Base-by-base conservation (phyloP, 2,329 filamentous ascomycete species). In the Paraphoma chrysanthemicola region DNA sequence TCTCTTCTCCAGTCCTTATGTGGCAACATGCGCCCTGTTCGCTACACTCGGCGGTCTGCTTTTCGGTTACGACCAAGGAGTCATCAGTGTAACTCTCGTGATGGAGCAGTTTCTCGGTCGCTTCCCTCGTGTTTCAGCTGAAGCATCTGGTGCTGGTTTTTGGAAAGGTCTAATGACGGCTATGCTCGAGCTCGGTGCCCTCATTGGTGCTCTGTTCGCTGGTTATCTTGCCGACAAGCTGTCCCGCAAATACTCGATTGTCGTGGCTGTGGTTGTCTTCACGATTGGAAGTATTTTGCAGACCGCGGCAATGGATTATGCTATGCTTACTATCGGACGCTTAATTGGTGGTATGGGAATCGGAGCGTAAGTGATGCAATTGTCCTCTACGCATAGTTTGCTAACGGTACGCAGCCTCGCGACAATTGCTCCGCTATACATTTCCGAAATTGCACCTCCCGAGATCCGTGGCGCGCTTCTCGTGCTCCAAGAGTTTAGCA, bases 121-220 rank as follows among this genome's bases (percentile, higher is more conserved):
- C 1, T 84, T 84, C 51, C 74, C 79, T 10, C 74, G 76, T 12
- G 77, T 83, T 3, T 75, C 78, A 0, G 72, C 76, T 16, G 70
- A 69, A 6, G 74, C 78, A 9, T 66, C 77, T 7, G 80, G 80
- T 2, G 75, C 78, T 2, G 79, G 80, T 4, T 80, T 80, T 62
- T 78, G 73, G 71, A 79, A 79, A 56, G 78, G 78, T 14, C 60
- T 80, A 6, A 70, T 85, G 74, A 85, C 83, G 8, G 83, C 83
- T 3, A 85, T 85, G 82, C 80, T 85, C 48, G 81, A 85, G 57
- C 62, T 85, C 17, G 82, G 83, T n/a, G 83, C 82, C 8, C 69
- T 84, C 48, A 64, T 77, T 23, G 73, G 75, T 51, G 70, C 74
- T 5, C 56, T 77, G n/a, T 71, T 72, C 41, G 68, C 72, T 12